Percentiles rank a stretch among this genome's conserved stretches.
These are phyloP conservation scores for Berberis vulgaris DNA, from an alignment of 164 flowering plant species.

Conservation along the genomic window DNA sequence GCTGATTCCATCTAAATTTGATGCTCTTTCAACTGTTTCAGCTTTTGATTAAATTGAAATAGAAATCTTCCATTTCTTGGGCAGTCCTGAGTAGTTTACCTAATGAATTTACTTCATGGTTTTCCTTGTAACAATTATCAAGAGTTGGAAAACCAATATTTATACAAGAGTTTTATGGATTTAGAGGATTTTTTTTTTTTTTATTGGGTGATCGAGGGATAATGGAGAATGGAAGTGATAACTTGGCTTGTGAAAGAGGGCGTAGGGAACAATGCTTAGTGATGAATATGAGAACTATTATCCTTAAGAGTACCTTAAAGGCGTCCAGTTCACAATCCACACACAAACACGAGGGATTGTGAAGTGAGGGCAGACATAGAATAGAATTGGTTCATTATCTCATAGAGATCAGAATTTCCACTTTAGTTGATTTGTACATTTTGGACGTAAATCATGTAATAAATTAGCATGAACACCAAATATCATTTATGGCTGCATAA, in stretches of 20 bases:
- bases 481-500: no score
- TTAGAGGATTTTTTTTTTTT: no score
- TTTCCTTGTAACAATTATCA: not conserved
- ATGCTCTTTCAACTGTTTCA: no score
- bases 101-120: conserved; percentile 49
- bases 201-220: not conserved
- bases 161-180: not conserved
- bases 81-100: no score
- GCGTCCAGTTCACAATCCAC: not conserved
- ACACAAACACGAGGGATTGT: not conserved
- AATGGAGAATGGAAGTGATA: conserved; percentile 1
- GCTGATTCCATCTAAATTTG: no score
- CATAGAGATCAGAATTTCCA: conserved; percentile 7
- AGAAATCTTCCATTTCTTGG: no score
- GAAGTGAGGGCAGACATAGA: conserved; percentile 7
- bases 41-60: no score
- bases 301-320: not conserved
- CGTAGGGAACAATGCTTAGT: conserved; percentile 14
- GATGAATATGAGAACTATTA: conserved; percentile 7
- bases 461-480: no score
- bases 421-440: not conserved
- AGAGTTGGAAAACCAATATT: not conserved
- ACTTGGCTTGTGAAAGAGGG: conserved; percentile 17
- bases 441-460: no score
- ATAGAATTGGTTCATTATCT: conserved; percentile 15